A percentile compares a stretch with the other conserved stretches of the same genome.
These are phyloP conservation scores for Scutellaria barbata DNA, from an alignment of 257 asterid species.

Conservation along the genomic window DNA sequence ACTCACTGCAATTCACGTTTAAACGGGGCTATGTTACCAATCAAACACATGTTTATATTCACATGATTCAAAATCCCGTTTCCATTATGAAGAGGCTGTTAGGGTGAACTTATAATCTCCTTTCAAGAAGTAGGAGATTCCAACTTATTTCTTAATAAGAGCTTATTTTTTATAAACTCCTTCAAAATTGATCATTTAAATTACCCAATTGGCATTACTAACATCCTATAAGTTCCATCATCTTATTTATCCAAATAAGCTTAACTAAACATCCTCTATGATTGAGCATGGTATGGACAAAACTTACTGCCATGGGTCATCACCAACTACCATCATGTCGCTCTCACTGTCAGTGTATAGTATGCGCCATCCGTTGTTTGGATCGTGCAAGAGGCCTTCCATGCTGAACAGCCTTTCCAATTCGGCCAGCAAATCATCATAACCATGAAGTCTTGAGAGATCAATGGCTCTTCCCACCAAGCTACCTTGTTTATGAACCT, in stretches of 20 bases:
- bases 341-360: conserved; percentile 92
- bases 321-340: conserved; percentile 98
- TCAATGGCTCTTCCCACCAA: conserved; percentile 94
- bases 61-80: too few relatives aligned
- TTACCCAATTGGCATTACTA: too few relatives aligned
- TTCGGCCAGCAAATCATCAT: conserved; percentile 68
- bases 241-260: too few relatives aligned
- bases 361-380: conserved; percentile 85
- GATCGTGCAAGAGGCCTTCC: conserved; percentile 85
- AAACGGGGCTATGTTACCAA: neutral
- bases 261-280: too few relatives aligned
- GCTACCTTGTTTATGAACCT: conserved; percentile 99
- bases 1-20: conserved; percentile 62
- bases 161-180: too few relatives aligned
- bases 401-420: conserved; percentile 84
- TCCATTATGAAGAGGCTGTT: too few relatives aligned
- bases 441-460: conserved; percentile 73
- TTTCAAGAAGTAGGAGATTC: too few relatives aligned
- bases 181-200: too few relatives aligned
- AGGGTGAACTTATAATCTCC: too few relatives aligned
- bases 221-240: too few relatives aligned
- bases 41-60: neutral
- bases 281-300: too few relatives aligned
- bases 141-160: too few relatives aligned
- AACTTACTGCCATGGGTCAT: conserved; percentile 99